Evolutionary conservation across 306 rosid species (phyloP).

Genomic region (Cucumis cinereus): DNA sequence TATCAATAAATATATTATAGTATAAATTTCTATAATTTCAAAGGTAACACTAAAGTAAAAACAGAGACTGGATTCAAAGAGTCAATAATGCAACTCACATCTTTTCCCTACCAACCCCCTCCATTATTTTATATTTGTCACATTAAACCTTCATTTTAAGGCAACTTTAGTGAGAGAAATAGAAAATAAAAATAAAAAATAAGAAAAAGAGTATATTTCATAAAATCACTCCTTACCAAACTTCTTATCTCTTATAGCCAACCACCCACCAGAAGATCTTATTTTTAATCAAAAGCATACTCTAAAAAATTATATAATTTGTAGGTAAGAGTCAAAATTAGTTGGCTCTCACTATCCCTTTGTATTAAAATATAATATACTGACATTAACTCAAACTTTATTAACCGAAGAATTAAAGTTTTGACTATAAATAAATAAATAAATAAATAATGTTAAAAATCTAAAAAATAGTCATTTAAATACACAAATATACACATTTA

Average conservation of each 20-base stretch:
- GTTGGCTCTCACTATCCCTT: neutral
- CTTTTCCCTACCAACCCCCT: slow-evolving; percentile 1
- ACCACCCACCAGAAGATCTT: neutral
- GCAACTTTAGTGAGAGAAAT: neutral
- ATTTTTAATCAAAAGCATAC: neutral
- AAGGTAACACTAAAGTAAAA: neutral
- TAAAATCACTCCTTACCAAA: neutral
- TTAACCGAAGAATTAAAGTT: no score
- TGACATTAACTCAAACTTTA: neutral
- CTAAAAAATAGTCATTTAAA: no score
- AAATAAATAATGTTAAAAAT: no score
- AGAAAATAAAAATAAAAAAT: no score
- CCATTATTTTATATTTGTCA: neutral
- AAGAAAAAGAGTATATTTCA: neutral
- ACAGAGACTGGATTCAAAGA: neutral
- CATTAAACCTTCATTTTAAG: neutral
- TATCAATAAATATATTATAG: no score
- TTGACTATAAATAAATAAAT: no score
- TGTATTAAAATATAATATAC: neutral
- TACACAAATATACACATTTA: no score
- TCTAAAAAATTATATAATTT: neutral
- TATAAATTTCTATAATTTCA: no score
- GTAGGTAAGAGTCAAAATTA: slow-evolving; percentile 8
- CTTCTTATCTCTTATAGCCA: neutral
- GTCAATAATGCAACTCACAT: neutral